phyloP scores from a whole-genome alignment of 306 rosid species.

The Corylus avellana region DNA sequence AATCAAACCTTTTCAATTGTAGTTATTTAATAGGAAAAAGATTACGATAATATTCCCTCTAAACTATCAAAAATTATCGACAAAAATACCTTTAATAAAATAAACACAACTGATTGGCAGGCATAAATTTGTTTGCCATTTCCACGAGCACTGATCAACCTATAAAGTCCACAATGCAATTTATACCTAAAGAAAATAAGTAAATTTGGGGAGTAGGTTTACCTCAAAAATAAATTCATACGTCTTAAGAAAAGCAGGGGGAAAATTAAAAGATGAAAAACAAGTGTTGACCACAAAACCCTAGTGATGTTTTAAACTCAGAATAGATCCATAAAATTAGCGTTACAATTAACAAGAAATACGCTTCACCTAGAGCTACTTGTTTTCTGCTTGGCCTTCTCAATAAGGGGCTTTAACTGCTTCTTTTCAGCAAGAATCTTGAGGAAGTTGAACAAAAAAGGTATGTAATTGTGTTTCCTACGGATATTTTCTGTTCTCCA shows the following conservation, averaged over 20 bases:
- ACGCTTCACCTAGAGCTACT: slow-evolving; percentile 59
- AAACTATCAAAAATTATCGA: too few species aligned
- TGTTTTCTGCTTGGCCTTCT: slow-evolving; percentile 91
- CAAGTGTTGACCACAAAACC: neutral
- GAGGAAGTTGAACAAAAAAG: slow-evolving; percentile 93
- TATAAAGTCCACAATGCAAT: neutral
- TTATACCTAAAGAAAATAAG: neutral
- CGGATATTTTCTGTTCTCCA: slow-evolving; percentile 94
- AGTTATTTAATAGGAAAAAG: too few species aligned
- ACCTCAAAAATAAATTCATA: neutral
- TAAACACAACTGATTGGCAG: too few species aligned
- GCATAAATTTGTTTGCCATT: neutral
- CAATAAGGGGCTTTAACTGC: slow-evolving; percentile 97
- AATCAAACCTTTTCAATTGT: too few species aligned
- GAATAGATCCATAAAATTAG: neutral
- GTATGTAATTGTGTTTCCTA: slow-evolving; percentile 95
- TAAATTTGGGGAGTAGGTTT: neutral
- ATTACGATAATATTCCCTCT: too few species aligned
- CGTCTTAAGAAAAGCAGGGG: neutral
- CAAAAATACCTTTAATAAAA: too few species aligned
- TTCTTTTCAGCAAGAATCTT: slow-evolving; percentile 97
- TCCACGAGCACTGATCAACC: neutral
- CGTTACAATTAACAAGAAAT: slow-evolving; percentile 2
- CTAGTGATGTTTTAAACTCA: neutral
- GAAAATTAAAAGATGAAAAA: too few species aligned